Evolutionary conservation across 257 asterid species (phyloP), one percentile per base, ranked within the genome.

Genomic region (Lithospermum erythrorhizon): DNA sequence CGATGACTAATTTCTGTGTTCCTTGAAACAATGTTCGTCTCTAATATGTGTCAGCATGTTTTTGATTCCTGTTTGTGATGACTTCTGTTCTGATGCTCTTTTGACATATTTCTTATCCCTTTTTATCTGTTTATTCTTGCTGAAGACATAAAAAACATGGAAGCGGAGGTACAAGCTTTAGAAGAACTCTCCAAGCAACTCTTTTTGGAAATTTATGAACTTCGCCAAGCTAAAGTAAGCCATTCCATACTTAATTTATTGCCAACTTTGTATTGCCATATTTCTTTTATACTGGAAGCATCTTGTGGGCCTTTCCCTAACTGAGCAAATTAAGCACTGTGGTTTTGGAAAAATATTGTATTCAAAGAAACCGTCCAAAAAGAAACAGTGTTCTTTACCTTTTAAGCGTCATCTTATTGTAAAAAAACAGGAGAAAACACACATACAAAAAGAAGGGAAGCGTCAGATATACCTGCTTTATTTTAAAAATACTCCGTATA

Each of bases 201-300:
- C 41, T 93, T 93, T 76, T 62, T 89, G 81, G 98, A 93, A 72
- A 83, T 89, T 55, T 93, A 86, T 76, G 98, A 93, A 87, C 96
- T 93, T 71, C 98, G 97, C 66, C 98, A 93, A 79, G 98, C 98
- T 71, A 93, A 93, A 97, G 98, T 93, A 41, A 41, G 49, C 17
- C 49, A 18, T 8, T 32, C 47, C 17, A 21, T 59, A 41, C 49
- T 41, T n/a, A 35, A 59, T 30, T 59, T 35, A 35, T 35, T 5
- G 45, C 45, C 45, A 35, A 35, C 45, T 17, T 32, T n/a, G 9
- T 30, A 19, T 47, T 30, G 48, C 27, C 8, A 27, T 35, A 30
- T 30, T 29, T 35, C 22, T 13, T 25, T 0, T 51, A 21, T 35
- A 32, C 53, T 30, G 41, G 52, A 32, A 41, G 49, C 49, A 41